phyloP scores from a whole-genome alignment of 2,329 filamentous ascomycete species.

The Blumeria hordei region DNA sequence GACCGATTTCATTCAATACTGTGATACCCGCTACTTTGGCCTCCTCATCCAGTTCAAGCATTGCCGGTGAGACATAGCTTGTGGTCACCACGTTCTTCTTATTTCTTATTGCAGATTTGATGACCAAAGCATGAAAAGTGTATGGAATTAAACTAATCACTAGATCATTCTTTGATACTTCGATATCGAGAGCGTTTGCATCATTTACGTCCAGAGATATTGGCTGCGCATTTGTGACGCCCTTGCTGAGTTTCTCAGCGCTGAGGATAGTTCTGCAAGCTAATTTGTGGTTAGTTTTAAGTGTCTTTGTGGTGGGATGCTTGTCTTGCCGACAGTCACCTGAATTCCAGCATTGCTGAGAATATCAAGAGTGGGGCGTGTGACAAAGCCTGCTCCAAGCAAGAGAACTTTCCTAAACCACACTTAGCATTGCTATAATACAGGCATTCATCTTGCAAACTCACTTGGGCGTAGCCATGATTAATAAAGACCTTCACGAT shows the following conservation, averaged over 20 bases:
- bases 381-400: conserved; percentile 28
- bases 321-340: conserved; percentile 27
- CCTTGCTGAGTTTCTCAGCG: conserved; percentile 49
- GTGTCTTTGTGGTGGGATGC: too few relatives aligned
- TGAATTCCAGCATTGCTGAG: conserved; percentile 30
- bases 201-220: conserved; percentile 71
- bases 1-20: conserved; percentile 90
- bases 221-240: conserved; percentile 47
- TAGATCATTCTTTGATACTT: conserved; percentile 55
- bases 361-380: conserved; percentile 32
- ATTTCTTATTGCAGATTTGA: conserved; percentile 75
- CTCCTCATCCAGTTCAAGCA: conserved; percentile 65
- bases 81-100: conserved; percentile 97
- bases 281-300: conserved; percentile 13
- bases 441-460: too few relatives aligned
- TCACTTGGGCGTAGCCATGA: too few relatives aligned
- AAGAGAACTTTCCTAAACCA: conserved; percentile 19
- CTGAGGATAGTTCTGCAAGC: conserved; percentile 62
- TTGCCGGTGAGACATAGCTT: conserved; percentile 75
- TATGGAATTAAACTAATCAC: conserved; percentile 76
- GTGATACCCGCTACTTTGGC: conserved; percentile 82
- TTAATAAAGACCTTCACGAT: too few relatives aligned
- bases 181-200: conserved; percentile 51
- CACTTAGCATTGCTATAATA: not conserved
- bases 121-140: conserved; percentile 67